Evolutionary conservation across 495 filamentous ascomycete genomes (phyloP), one percentile per base, ranked within the genome.

Genomic region (Clavariopsis aquatica): DNA sequence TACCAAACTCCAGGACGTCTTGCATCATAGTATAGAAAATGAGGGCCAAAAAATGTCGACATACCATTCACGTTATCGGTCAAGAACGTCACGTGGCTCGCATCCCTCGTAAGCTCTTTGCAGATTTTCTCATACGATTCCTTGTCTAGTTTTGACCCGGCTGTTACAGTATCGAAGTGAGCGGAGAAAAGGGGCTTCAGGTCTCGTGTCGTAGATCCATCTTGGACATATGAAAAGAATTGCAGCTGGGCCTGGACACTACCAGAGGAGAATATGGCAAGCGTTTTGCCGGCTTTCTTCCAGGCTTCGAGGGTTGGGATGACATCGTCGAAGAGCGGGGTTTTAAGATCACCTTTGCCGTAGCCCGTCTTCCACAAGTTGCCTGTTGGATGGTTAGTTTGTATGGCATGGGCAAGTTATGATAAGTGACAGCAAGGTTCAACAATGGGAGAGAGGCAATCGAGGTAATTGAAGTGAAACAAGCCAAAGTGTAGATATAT

Each of bases 91-190:
- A 86, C 86, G 62, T 81, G 74, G 41, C 52, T 64, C 6, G 73
- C 47, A 23, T 53, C 29, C 36, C 43, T 52, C 3, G 77, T 74
- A n/a, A 80, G 66, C 54, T 79, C 74, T 54, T 69, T 69, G 12
- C 72, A 76, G 62, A 91, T 90, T 60, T 73, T 82, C 69, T 73
- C 71, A 72, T 91, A 91, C 69, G 86, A 89, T 34, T 62, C 72
- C 31, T 69, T 60, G 64, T 88, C 84, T 53, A 74, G 76, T 78
- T 91, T 91, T 64, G 81, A 77, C 8, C 88, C 88, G n/a, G 88
- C 87, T 65, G 85, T 91, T 41, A 87, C 81, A 6, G 88, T 90
- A 72, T 91, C 88, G 64, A 87, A 91, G 74, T 82, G 89, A 26
- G 74, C 74, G 13, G 45, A 51, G 60, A 90, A 79, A 47, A 79